These are phyloP conservation scores for Blastomyces parvus DNA, from an alignment of 2,329 filamentous ascomycete genomes.

Conservation along the genomic window DNA sequence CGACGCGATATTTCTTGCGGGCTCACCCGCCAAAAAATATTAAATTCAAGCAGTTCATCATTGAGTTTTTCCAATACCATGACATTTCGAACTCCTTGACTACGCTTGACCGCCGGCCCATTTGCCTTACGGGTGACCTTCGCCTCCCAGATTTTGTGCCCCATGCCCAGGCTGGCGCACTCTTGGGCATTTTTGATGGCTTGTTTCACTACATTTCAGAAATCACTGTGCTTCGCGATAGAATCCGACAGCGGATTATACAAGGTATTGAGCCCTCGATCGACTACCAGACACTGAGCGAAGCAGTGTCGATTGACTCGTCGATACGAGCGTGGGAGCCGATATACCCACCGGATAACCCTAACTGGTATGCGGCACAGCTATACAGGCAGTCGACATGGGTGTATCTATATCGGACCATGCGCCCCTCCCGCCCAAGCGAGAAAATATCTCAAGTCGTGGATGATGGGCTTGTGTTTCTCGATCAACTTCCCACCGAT, in stretches of 20 bases:
- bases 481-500: conserved; percentile 46
- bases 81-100: conserved; percentile 52
- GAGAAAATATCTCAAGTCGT: conserved; percentile 49
- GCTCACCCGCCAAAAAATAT: conserved; percentile 51
- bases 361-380: conserved; percentile 49
- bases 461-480: conserved; percentile 48
- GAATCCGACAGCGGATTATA: conserved; percentile 58
- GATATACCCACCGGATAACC: conserved; percentile 41
- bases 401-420: conserved; percentile 55
- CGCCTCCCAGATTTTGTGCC: conserved; percentile 46
- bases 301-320: conserved; percentile 65
- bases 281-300: conserved; percentile 62
- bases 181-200: conserved; percentile 74
- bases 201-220: conserved; percentile 69
- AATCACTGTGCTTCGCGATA: conserved; percentile 67
- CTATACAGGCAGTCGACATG: conserved; percentile 54
- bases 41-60: conserved; percentile 61
- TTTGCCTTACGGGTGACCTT: conserved; percentile 46
- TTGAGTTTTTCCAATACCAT: conserved; percentile 79
- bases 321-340: conserved; percentile 68
- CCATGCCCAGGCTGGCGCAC: conserved; percentile 46
- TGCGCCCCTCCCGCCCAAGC: conserved; percentile 47
- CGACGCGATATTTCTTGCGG: conserved; percentile 62
- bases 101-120: conserved; percentile 43
- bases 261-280: conserved; percentile 56